Evolutionary conservation across 129 eudicot species (phyloP), one percentile per base, ranked within the genome.

Genomic region (Pulicaria dysenterica): DNA sequence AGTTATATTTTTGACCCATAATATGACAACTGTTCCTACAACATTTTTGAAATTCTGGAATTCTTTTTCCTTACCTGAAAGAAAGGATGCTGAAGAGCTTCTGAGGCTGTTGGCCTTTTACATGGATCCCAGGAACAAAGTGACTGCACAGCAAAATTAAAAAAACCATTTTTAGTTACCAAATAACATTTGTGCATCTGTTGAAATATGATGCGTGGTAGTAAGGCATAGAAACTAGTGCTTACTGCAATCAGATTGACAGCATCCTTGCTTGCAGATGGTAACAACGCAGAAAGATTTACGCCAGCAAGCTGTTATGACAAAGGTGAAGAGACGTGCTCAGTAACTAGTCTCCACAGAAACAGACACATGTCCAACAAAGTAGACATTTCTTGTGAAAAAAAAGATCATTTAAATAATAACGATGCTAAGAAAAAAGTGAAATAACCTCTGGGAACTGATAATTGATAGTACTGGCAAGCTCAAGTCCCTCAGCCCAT

Each of bases 61-160:
- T 24, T 24, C 31, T 62, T 3, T 55, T 45, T 16, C 8, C n/a
- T 17, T 61, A 94, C 98, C 95, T 94, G 95, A 78, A 94, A 94
- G 84, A 94, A 94, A 65, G 96, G 95, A 81, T 95, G 99, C 70
- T 91, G 99, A 85, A 95, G 96, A 64, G 83, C 97, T 81, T 95
- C 97, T 36, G 68, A 47, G 44, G 97, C 99, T 56, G 97, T 86
- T 54, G 97, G 99, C 84, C 99, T 86, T 87, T 88, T 91, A 79
- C 85, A 70, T 43, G 99, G 99, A 82, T 95, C 95, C 99, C 99
- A 95, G 6, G 92, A 86, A 73, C 99, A 95, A 46, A 95, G 97
- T 36, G 91, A 86, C 99, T 95, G 50, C 49, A 82, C 37, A 67
- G 39, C 17, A 47, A 5, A 9, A 47, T 37, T 55, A 6, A 37